Evolutionary conservation across 2,329 filamentous ascomycete genomes (phyloP).

Genomic region (Cercospora sesami): DNA sequence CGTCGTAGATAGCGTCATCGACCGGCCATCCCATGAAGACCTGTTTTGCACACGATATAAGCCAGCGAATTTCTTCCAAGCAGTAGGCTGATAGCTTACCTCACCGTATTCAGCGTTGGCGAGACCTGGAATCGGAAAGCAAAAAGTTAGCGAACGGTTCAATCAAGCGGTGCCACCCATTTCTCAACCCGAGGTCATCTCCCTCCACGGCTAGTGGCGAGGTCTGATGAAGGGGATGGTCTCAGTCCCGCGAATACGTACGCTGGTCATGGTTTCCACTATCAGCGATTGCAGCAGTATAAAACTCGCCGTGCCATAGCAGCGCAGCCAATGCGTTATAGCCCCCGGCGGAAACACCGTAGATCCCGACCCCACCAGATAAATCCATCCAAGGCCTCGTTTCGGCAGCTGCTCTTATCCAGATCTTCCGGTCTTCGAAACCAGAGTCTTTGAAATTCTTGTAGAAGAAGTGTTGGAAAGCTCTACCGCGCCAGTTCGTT

Average conservation of each 20-base stretch:
- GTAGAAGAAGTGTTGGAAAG: constrained; percentile 8
- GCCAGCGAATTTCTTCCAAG: neutral
- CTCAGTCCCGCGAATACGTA: neutral
- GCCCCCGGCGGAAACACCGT: constrained; percentile 9
- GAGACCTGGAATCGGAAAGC: neutral
- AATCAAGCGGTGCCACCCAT: neutral
- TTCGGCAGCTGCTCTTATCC: constrained; percentile 15
- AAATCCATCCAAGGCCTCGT: constrained; percentile 12
- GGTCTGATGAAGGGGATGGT: neutral
- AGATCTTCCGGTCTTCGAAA: constrained; percentile 12
- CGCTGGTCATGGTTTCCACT: constrained; percentile 12
- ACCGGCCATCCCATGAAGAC: constrained; percentile 13
- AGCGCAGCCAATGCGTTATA: constrained; percentile 10
- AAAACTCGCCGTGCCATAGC: constrained; percentile 16
- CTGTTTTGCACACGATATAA: constrained; percentile 9
- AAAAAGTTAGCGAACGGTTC: neutral
- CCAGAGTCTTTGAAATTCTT: constrained; percentile 15
- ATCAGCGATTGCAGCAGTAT: constrained; percentile 12
- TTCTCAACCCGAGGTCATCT: neutral
- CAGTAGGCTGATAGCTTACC: neutral
- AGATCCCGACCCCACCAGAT: constrained; percentile 9
- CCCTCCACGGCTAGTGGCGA: neutral
- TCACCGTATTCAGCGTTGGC: neutral
- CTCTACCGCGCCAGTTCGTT: constrained; percentile 14
- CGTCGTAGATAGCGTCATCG: constrained; percentile 12